phyloP scores from a whole-genome alignment of 495 filamentous ascomycete species.

The Pyrenopolyporus hunteri region DNA sequence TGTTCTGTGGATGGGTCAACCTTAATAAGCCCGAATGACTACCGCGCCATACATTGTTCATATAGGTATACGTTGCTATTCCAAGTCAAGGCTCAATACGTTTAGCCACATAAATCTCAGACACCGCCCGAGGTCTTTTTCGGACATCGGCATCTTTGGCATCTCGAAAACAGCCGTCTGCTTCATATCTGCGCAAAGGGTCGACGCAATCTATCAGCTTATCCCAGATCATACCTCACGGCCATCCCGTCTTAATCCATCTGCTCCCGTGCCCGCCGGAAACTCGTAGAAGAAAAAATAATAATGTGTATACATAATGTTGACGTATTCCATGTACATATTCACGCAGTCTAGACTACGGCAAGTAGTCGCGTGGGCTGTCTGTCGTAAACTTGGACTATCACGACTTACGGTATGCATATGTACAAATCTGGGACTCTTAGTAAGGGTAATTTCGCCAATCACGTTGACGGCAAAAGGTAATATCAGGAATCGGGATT shows the following conservation, averaged over 20 bases:
- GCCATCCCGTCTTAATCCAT: conserved; percentile 7
- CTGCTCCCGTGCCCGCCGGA: not conserved
- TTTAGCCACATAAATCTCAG: conserved; percentile 14
- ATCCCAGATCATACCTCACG: not conserved
- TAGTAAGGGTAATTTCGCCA: conserved; percentile 27
- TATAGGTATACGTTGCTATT: not conserved
- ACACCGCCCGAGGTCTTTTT: conserved; percentile 22
- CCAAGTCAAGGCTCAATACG: conserved; percentile 15
- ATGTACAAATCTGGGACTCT: conserved; percentile 23
- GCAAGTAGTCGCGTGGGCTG: conserved; percentile 37
- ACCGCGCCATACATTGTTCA: conserved; percentile 1
- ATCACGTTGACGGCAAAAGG: conserved; percentile 33
- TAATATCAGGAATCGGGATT: conserved; percentile 40
- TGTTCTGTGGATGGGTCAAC: conserved; percentile 10
- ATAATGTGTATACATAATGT: no score
- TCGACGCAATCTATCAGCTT: not conserved
- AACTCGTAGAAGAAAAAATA: conserved; percentile 1
- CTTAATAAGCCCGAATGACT: conserved; percentile 21
- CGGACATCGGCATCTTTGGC: conserved; percentile 34
- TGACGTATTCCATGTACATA: no score
- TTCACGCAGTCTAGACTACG: no score
- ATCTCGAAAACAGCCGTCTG: conserved; percentile 20
- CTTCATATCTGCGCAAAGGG: conserved; percentile 5
- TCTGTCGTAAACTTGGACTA: not conserved
- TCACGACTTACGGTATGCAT: conserved; percentile 15